phyloP scores from a whole-genome alignment of 106 monocot genomes.

The Apostasia ramifera region DNA sequence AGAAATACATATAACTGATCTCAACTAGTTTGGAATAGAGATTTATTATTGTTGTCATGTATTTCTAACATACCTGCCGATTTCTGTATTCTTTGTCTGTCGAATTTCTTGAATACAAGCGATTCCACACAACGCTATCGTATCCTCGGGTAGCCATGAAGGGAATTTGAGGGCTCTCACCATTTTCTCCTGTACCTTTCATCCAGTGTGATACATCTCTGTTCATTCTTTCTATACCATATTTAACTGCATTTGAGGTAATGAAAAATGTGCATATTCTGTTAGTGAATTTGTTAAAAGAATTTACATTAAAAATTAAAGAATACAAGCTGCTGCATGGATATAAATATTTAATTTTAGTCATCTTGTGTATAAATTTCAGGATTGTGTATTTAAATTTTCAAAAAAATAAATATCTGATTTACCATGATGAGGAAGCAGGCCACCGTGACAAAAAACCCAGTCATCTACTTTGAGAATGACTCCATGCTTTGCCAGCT shows the following conservation, averaged over 20 bases:
- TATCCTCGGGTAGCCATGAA: slow-evolving; percentile 90
- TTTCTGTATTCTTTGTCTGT: slow-evolving; percentile 14
- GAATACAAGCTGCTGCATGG: neutral
- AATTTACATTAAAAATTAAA: no score
- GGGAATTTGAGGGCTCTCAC: slow-evolving; percentile 44
- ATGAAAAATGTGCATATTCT: no score
- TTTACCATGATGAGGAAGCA: slow-evolving; percentile 97
- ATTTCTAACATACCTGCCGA: slow-evolving; percentile 35
- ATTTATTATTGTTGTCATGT: no score
- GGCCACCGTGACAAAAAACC: slow-evolving; percentile 96
- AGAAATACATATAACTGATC: no score
- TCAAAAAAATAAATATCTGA: no score
- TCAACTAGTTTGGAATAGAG: no score
- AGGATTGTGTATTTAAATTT: no score
- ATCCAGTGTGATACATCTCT: slow-evolving; percentile 83
- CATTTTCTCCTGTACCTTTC: slow-evolving; percentile 37
- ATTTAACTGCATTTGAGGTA: slow-evolving; percentile 41
- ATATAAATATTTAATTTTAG: neutral
- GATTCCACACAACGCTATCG: slow-evolving; percentile 92
- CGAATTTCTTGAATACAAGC: slow-evolving; percentile 71
- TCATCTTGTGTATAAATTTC: no score
- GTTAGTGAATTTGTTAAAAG: no score
- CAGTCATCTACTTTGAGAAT: slow-evolving; percentile 76
- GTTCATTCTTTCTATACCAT: slow-evolving; percentile 83
- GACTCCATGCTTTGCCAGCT: slow-evolving; percentile 63